phyloP scores from a whole-genome alignment of 1,284 basidiomycete species.

The Gymnopus androsaceus region DNA sequence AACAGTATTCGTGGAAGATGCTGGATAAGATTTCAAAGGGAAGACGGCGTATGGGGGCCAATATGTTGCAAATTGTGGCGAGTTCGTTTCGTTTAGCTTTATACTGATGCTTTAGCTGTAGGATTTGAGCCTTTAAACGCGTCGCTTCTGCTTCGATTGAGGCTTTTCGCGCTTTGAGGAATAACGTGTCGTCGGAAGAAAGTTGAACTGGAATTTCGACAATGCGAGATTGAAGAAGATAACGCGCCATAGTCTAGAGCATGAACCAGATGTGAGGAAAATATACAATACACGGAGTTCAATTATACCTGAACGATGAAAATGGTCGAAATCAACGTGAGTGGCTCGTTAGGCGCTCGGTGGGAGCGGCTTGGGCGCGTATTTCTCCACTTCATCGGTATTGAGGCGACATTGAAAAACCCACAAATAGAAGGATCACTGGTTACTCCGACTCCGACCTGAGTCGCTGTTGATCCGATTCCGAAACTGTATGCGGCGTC shows the following conservation, averaged over 20 bases:
- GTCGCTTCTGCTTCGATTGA: neutral
- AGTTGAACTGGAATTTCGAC: neutral
- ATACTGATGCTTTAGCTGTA: neutral
- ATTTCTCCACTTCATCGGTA: too few species aligned
- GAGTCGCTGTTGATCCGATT: too few species aligned
- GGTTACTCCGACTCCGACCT: too few species aligned
- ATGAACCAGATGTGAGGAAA: too few species aligned
- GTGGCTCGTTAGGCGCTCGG: too few species aligned
- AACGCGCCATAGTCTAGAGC: neutral
- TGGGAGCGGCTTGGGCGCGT: too few species aligned
- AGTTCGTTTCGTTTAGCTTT: neutral
- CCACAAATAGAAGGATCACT: too few species aligned
- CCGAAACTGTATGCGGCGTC: too few species aligned
- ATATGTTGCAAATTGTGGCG: neutral
- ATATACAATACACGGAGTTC: too few species aligned
- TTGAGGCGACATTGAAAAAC: too few species aligned
- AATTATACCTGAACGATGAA: too few species aligned
- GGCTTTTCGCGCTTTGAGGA: neutral
- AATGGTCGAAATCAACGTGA: neutral
- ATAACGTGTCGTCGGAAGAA: neutral
- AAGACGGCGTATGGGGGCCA: neutral
- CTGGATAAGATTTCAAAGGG: constrained; percentile 4
- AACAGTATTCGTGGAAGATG: constrained; percentile 4
- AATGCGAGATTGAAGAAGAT: neutral
- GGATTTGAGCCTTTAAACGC: neutral